Conservation (phyloP, 306 rosid species). For the Cajanus cajan region DNA sequence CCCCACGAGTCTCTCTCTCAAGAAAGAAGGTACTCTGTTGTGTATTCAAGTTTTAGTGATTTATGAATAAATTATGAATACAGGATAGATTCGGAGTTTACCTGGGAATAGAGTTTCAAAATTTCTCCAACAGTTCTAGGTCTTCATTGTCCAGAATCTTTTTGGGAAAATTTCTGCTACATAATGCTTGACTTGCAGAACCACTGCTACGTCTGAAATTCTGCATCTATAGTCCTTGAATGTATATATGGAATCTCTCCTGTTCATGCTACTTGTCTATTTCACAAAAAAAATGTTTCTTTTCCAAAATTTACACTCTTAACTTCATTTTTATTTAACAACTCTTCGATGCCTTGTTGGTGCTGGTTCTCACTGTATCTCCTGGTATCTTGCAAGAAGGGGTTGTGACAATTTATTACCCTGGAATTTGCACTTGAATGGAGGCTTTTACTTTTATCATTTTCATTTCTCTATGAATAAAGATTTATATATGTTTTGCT, state of each 20-base stretch:
- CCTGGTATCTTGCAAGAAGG: background rate
- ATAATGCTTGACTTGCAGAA: background rate
- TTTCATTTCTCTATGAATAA: no score
- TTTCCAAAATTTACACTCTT: background rate
- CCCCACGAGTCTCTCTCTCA: conserved; percentile 83
- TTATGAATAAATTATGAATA: background rate
- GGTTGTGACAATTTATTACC: no score
- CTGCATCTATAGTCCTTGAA: background rate
- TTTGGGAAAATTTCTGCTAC: background rate
- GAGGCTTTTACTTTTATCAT: no score
- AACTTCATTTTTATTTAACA: background rate
- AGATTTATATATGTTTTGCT: no score
- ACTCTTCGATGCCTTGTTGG: background rate
- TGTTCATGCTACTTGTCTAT: conserved; percentile 11
- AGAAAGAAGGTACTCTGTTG: conserved; percentile 73
- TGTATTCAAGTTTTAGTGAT: background rate
- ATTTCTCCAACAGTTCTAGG: background rate
- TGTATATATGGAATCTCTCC: conserved; percentile 14
- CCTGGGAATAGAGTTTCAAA: background rate
- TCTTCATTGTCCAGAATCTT: background rate
- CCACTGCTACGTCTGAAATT: background rate
- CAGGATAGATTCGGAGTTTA: background rate
- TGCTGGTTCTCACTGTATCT: conserved; percentile 14
- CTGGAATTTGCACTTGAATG: no score
- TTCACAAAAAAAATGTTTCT: background rate